A percentile compares a stretch with the other conserved stretches of the same genome.
These are phyloP conservation scores for Xylaria sp. DNA, from an alignment of 2,329 filamentous ascomycete species.

Conservation along the genomic window DNA sequence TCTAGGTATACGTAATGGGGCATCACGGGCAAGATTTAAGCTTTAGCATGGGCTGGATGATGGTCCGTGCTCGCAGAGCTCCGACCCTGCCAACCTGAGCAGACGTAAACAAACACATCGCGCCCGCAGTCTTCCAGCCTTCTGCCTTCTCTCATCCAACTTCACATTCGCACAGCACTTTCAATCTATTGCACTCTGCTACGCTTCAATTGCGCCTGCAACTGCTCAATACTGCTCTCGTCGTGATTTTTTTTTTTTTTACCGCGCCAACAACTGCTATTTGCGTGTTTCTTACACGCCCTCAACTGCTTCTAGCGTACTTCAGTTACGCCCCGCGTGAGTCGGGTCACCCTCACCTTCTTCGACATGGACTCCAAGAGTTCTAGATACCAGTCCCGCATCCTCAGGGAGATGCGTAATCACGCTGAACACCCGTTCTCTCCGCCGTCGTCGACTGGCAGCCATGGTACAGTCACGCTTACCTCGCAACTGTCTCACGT, in stretches of 20 bases:
- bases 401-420: constrained; percentile 45
- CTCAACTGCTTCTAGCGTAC: neutral
- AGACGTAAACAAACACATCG: constrained; percentile 24
- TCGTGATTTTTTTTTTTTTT: neutral
- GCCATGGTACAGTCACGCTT: constrained; percentile 61
- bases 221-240: constrained; percentile 15
- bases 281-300: constrained; percentile 9
- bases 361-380: constrained; percentile 36
- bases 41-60: neutral
- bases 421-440: constrained; percentile 59
- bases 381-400: constrained; percentile 41
- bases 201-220: constrained; percentile 18
- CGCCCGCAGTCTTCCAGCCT: constrained; percentile 4
- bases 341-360: constrained; percentile 19
- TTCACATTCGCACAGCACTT: constrained; percentile 11
- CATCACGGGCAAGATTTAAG: neutral
- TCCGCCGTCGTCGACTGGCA: constrained; percentile 62
- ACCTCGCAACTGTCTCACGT: constrained; percentile 61
- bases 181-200: constrained; percentile 14
- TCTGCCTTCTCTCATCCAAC: constrained; percentile 16
- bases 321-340: constrained; percentile 21
- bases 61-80: constrained; percentile 1
- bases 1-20: too few species aligned
- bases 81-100: constrained; percentile 4
- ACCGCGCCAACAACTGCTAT: constrained; percentile 3